These are phyloP conservation scores for Ogataea haglerorum DNA, from an alignment of 805 yeast genomes.

Conservation along the genomic window DNA sequence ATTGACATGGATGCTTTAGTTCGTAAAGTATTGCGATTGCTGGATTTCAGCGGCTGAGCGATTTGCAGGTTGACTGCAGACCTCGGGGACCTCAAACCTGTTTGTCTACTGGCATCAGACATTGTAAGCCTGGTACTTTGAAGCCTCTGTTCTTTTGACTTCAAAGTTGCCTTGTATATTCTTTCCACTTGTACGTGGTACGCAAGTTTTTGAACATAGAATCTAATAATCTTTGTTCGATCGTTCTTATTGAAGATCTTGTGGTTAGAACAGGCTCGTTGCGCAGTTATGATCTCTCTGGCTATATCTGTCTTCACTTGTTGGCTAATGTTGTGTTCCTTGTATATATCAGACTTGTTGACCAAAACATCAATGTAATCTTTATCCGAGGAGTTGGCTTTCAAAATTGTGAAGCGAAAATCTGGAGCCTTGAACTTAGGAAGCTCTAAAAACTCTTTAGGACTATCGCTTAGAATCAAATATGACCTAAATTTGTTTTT, in stretches of 20 bases:
- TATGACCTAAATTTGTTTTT: constrained; percentile 64
- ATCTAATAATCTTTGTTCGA: constrained; percentile 42
- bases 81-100: constrained; percentile 16
- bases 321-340: constrained; percentile 49
- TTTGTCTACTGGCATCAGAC: constrained; percentile 6
- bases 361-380: constrained; percentile 45
- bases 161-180: constrained; percentile 49
- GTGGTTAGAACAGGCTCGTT: constrained; percentile 7
- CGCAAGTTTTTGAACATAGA: constrained; percentile 51
- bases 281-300: constrained; percentile 27
- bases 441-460: constrained; percentile 36
- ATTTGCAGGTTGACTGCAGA: constrained; percentile 10
- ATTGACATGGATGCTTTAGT: constrained; percentile 26
- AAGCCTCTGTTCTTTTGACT: constrained; percentile 19
- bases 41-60: constrained; percentile 1
- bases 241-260: constrained; percentile 35
- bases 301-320: constrained; percentile 40
- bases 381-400: constrained; percentile 40
- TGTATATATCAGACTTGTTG: constrained; percentile 46
- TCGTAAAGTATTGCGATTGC: constrained; percentile 15
- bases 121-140: constrained; percentile 1
- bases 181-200: constrained; percentile 64
- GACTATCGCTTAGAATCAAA: constrained; percentile 51
- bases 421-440: constrained; percentile 27
- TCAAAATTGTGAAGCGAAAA: constrained; percentile 38